Base-by-base conservation (phyloP, 2,329 filamentous ascomycete species). In the Alternaria incomplexa region DNA sequence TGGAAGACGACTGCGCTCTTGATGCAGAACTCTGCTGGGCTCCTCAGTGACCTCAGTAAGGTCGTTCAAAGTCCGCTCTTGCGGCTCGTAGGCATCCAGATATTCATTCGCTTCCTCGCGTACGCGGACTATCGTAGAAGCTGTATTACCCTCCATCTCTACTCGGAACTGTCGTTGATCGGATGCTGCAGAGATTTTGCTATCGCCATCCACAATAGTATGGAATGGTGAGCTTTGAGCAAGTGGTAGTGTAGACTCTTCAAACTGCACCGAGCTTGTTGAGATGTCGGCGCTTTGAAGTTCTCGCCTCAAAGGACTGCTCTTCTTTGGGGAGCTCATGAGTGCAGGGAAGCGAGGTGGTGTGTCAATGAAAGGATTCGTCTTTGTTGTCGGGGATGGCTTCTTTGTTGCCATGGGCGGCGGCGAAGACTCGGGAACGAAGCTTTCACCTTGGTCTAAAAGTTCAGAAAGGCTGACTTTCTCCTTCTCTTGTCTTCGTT, bases 1-100 rank as follows among this genome's bases (percentile, higher is more conserved):
- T 2, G 66, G 59, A 23, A 71, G 48, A 9, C 70, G 55, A 25
- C 61, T 75, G 2, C 58, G 62, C 3, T 68, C 61, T 12, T 61
- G 63, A 15, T 69, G 65, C 58, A 4, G 1, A 36, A 65, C 74
- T 43, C 66, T 69, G 58, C 76, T 78, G 10, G 66, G 70, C 52
- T 79, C 77, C 58, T 79, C 77, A 1, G 77, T 79, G n/a, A 78
- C 70, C 59, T 79, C 77, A 25, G 73, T 70, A 25, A 79, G 75
- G 30, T 77, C 73, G 22, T 76, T 62, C 11, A 79, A 61, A 6
- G 71, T 73, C 12, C 73, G 75, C 23, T 77, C 69, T 58, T 77
- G 77, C 6, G 70, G 63, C 46, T 75, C 72, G 54, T 79, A 80
- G 2, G 77, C 77, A 9, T 76, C 66, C 3, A 76, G 71, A 51